Percentiles rank a stretch among this genome's conserved stretches.
Evolutionary conservation across 2,329 filamentous ascomycete genomes (phyloP).

Genomic region (Orbilia ellipsospora): DNA sequence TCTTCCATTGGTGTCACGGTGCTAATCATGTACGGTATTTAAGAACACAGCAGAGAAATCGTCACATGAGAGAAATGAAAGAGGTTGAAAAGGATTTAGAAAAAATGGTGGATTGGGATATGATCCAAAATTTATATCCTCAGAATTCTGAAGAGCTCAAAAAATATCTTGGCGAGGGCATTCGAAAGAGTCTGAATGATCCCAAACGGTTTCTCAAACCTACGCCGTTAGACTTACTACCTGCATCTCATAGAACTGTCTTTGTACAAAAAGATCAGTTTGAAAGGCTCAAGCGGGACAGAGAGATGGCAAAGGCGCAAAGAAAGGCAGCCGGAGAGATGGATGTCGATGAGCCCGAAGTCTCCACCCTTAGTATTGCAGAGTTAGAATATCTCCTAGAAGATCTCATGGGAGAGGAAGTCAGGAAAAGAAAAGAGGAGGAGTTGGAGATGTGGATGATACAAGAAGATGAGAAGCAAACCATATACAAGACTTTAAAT

Average conservation of each 20-base stretch:
- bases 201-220: slow-evolving; percentile 30
- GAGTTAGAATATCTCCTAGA: slow-evolving; percentile 18
- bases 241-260: slow-evolving; percentile 23
- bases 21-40: not conserved
- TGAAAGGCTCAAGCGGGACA: slow-evolving; percentile 9
- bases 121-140: slow-evolving; percentile 14
- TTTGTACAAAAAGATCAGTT: slow-evolving; percentile 39
- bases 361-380: slow-evolving; percentile 24
- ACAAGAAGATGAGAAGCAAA: slow-evolving; percentile 40
- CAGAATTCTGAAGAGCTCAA: slow-evolving; percentile 14
- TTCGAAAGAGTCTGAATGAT: slow-evolving; percentile 18
- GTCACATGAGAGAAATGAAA: slow-evolving; percentile 29
- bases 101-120: slow-evolving; percentile 32
- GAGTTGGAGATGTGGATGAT: slow-evolving; percentile 27
- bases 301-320: not conserved
- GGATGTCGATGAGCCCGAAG: slow-evolving; percentile 20
- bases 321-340: slow-evolving; percentile 7
- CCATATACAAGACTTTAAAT: slow-evolving; percentile 19
- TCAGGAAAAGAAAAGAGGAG: slow-evolving; percentile 22
- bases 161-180: slow-evolving; percentile 8
- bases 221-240: slow-evolving; percentile 27
- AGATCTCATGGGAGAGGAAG: slow-evolving; percentile 27
- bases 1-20: not conserved
- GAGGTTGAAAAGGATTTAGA: slow-evolving; percentile 24
- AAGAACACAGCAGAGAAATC: slow-evolving; percentile 12